Conservation (phyloP, 306 rosid genomes). For the Castanea sativa region DNA sequence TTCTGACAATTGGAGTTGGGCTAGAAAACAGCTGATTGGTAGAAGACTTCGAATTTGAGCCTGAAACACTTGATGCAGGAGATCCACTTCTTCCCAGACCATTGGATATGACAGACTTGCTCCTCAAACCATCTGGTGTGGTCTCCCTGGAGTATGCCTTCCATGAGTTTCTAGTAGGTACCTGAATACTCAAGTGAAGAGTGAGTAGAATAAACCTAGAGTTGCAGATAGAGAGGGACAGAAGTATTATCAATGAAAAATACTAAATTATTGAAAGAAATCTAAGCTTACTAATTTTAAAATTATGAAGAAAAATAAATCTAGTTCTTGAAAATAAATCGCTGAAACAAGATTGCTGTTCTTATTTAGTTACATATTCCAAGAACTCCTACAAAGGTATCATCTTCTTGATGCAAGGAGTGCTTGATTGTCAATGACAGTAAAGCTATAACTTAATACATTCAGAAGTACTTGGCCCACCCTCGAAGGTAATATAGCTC, state of each 20-base stretch:
- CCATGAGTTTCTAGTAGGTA: conserved; percentile 53
- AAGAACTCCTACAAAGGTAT: not conserved
- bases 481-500: not conserved
- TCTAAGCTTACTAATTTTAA: not conserved
- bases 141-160: conserved; percentile 54
- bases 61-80: conserved; percentile 49
- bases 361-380: not conserved
- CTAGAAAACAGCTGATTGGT: conserved; percentile 26
- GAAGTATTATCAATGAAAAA: not conserved
- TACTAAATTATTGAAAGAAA: not conserved
- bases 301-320: not conserved
- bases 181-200: conserved; percentile 40
- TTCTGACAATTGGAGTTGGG: conserved; percentile 38
- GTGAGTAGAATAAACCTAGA: not conserved
- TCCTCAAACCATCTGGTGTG: conserved; percentile 62
- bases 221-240: not conserved
- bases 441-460: not conserved
- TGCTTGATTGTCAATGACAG: not conserved
- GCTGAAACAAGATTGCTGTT: not conserved
- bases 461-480: not conserved
- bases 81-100: conserved; percentile 68
- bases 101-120: conserved; percentile 47
- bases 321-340: not conserved
- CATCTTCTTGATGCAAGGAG: not conserved
- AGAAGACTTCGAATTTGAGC: conserved; percentile 43